Evolutionary conservation across 2,329 filamentous ascomycete species (phyloP).

Genomic region (Alternaria sp.): DNA sequence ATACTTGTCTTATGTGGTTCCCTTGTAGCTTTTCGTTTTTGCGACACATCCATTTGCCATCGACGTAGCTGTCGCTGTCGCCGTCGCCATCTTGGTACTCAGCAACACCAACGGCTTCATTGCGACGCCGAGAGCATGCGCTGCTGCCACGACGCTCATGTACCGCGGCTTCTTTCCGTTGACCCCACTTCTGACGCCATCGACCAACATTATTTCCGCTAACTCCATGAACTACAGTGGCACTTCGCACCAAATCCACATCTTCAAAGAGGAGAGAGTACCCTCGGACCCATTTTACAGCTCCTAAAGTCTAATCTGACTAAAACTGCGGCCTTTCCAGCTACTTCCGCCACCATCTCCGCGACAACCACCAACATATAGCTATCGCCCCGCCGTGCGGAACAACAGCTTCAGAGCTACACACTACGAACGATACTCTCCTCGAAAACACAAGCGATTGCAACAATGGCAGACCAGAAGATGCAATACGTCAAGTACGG

Average conservation of each 20-base stretch:
- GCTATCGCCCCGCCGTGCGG: not conserved
- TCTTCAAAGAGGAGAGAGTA: not conserved
- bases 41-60: not conserved
- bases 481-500: slow-evolving; percentile 50
- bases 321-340: not conserved
- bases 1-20: not conserved
- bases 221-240: slow-evolving; percentile 14
- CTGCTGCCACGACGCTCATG: not conserved
- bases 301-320: not conserved
- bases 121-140: not conserved
- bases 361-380: not conserved
- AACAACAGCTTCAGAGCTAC: not conserved
- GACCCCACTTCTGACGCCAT: slow-evolving; percentile 16
- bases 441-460: not conserved
- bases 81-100: not conserved
- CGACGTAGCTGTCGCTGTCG: not conserved
- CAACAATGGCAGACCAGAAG: slow-evolving; percentile 41
- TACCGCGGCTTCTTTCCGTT: slow-evolving; percentile 10
- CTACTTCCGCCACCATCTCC: not conserved
- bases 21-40: not conserved
- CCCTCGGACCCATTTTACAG: not conserved
- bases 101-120: not conserved
- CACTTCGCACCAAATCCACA: not conserved
- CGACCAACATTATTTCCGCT: slow-evolving; percentile 22
- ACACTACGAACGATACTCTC: not conserved